Conservation (phyloP, 176 grass and related monocot species). For the Zoysia japonica region DNA sequence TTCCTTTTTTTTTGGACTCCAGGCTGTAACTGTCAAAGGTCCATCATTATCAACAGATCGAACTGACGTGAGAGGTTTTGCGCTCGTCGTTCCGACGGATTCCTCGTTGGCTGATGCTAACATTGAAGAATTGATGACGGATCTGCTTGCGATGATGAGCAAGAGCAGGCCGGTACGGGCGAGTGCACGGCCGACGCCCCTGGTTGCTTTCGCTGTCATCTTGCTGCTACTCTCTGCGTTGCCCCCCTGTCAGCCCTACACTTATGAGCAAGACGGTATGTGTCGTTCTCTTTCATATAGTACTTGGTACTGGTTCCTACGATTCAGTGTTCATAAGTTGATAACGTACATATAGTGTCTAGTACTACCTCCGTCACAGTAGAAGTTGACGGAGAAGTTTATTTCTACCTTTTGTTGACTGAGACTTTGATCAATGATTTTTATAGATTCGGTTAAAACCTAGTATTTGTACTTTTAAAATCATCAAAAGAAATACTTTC, state of each 20-base stretch:
- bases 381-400: too few relatives aligned
- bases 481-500: too few relatives aligned
- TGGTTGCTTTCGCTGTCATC: slow-evolving; percentile 32
- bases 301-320: not conserved
- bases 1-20: not conserved
- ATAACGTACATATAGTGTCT: too few relatives aligned
- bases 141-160: slow-evolving; percentile 25
- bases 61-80: not conserved
- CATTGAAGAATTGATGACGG: slow-evolving; percentile 13
- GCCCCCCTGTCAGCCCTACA: slow-evolving; percentile 48
- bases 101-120: slow-evolving; percentile 35
- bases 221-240: slow-evolving; percentile 42
- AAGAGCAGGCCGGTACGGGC: not conserved
- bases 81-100: not conserved
- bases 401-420: too few relatives aligned
- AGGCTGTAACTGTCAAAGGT: slow-evolving; percentile 11
- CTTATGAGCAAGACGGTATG: slow-evolving; percentile 62
- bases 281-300: not conserved
- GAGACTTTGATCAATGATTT: too few relatives aligned
- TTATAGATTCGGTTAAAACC: too few relatives aligned
- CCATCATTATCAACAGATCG: slow-evolving; percentile 18
- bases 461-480: too few relatives aligned
- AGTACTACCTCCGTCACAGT: too few relatives aligned
- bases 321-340: not conserved
- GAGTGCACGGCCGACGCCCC: not conserved